Conservation (phyloP, 257 asterid species). For the Nicotiana knightiana region DNA sequence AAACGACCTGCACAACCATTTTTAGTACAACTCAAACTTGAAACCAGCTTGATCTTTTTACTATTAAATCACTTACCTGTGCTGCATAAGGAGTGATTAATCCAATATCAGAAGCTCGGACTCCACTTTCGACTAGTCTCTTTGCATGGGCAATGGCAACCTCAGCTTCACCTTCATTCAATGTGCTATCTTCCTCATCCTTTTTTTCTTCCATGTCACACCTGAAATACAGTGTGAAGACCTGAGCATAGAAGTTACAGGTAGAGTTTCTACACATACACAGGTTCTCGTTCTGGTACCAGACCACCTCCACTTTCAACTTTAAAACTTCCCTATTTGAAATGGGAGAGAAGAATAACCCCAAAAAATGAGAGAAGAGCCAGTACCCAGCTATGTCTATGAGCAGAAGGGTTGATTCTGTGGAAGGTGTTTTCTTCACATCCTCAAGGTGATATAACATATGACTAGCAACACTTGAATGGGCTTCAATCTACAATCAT, state of each 20-base stretch:
- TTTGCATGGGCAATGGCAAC: constrained; percentile 86
- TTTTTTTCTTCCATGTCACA: constrained; percentile 99
- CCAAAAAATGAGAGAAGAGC: background rate
- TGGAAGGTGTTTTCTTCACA: constrained; percentile 72
- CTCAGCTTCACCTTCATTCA: constrained; percentile 92
- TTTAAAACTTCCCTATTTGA: background rate
- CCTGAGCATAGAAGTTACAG: background rate
- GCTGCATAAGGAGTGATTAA: constrained; percentile 93
- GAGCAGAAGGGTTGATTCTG: constrained; percentile 82
- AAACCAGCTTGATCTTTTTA: background rate
- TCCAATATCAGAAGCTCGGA: constrained; percentile 75
- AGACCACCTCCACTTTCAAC: background rate
- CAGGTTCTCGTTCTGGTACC: background rate
- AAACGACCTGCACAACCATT: constrained; percentile 54
- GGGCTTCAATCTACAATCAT: constrained; percentile 70
- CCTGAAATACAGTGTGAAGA: constrained; percentile 29
- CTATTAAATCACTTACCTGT: constrained; percentile 40
- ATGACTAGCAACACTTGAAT: constrained; percentile 81
- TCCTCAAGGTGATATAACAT: constrained; percentile 63
- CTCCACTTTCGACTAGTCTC: constrained; percentile 83
- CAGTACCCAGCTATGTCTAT: constrained; percentile 87
- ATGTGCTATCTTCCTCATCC: constrained; percentile 89
- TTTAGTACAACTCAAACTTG: background rate
- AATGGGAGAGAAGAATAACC: constrained; percentile 4
- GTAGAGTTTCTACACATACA: background rate